Percentiles rank a stretch among this genome's conserved stretches.
Evolutionary conservation across 1,139 yeast genomes (phyloP).

Genomic region (Saccharomyces pastorianus): DNA sequence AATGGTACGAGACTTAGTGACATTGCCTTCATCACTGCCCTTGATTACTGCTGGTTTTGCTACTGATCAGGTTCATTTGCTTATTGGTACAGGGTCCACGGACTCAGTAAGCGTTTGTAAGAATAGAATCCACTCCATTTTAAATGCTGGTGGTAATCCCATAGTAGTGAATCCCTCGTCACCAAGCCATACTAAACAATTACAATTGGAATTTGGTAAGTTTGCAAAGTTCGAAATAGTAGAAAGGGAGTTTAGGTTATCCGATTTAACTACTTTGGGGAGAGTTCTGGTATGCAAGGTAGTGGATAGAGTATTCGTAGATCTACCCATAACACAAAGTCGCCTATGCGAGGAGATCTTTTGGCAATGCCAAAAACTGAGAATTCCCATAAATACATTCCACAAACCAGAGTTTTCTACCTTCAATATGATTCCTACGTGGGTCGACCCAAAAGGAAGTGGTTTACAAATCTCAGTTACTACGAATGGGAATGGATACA

Average conservation of each 20-base stretch:
- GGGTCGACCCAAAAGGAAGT: constrained; percentile 50
- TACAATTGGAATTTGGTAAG: constrained; percentile 16
- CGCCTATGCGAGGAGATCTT: constrained; percentile 37
- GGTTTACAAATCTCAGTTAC: constrained; percentile 73
- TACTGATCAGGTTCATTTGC: constrained; percentile 47
- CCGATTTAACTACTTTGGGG: constrained; percentile 50
- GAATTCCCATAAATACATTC: constrained; percentile 77
- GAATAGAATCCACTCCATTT: constrained; percentile 43
- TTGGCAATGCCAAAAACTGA: constrained; percentile 43
- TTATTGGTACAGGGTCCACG: constrained; percentile 43
- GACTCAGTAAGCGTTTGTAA: constrained; percentile 39
- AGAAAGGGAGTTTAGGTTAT: constrained; percentile 34
- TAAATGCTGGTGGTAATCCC: constrained; percentile 53
- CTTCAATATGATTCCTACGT: constrained; percentile 69
- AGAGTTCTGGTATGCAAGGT: constrained; percentile 52
- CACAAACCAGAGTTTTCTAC: constrained; percentile 68
- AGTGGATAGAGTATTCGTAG: constrained; percentile 71
- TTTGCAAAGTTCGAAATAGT: constrained; percentile 29
- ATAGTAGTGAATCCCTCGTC: constrained; percentile 37
- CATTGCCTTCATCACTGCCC: constrained; percentile 9
- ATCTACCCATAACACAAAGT: constrained; percentile 33
- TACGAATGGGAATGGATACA: constrained; percentile 86
- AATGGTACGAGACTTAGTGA: background rate
- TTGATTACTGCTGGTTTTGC: constrained; percentile 37
- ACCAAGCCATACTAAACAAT: constrained; percentile 11